Percentiles rank a stretch among this genome's conserved stretches.
Evolutionary conservation across 1,284 basidiomycete species (phyloP).

Genomic region (Rhizoctonia solani): DNA sequence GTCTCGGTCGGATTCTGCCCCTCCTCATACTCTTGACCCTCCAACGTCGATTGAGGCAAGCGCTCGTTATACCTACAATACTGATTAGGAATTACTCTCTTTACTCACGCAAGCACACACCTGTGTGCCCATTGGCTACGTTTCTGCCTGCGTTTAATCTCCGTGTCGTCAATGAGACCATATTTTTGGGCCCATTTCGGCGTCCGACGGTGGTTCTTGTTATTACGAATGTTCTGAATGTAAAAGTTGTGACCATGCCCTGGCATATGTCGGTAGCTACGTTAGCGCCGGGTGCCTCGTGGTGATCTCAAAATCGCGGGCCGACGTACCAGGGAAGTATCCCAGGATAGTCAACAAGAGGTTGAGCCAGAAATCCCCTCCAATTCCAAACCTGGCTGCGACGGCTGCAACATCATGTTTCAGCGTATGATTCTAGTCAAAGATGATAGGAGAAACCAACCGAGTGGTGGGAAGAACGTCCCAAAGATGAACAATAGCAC

Average conservation of each 20-base stretch:
- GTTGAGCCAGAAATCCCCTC: slow-evolving; percentile 92
- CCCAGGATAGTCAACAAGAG: slow-evolving; percentile 86
- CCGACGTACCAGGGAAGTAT: slow-evolving; percentile 79
- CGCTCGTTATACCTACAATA: slow-evolving; percentile 70
- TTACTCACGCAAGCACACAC: too few relatives aligned
- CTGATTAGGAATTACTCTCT: neutral
- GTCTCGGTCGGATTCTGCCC: slow-evolving; percentile 59
- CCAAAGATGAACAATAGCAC: slow-evolving; percentile 83
- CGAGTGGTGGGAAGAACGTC: slow-evolving; percentile 83
- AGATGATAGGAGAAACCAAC: slow-evolving; percentile 61
- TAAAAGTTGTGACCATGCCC: slow-evolving; percentile 84
- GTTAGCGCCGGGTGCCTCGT: slow-evolving; percentile 33
- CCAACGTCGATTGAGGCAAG: slow-evolving; percentile 69
- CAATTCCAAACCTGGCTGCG: slow-evolving; percentile 91
- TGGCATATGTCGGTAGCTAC: slow-evolving; percentile 44
- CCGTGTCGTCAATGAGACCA: slow-evolving; percentile 79
- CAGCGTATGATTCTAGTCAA: neutral
- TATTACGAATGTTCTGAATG: slow-evolving; percentile 88
- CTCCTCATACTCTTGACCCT: slow-evolving; percentile 74
- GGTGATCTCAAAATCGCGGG: slow-evolving; percentile 11
- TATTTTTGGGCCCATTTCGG: slow-evolving; percentile 93
- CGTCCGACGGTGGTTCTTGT: slow-evolving; percentile 86
- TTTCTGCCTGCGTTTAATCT: slow-evolving; percentile 73
- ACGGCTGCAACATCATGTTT: slow-evolving; percentile 65
- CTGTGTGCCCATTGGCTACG: slow-evolving; percentile 86